These are phyloP conservation scores for Gloeopeniophorella convolvens DNA, from an alignment of 768 basidiomycete genomes.

Conservation along the genomic window DNA sequence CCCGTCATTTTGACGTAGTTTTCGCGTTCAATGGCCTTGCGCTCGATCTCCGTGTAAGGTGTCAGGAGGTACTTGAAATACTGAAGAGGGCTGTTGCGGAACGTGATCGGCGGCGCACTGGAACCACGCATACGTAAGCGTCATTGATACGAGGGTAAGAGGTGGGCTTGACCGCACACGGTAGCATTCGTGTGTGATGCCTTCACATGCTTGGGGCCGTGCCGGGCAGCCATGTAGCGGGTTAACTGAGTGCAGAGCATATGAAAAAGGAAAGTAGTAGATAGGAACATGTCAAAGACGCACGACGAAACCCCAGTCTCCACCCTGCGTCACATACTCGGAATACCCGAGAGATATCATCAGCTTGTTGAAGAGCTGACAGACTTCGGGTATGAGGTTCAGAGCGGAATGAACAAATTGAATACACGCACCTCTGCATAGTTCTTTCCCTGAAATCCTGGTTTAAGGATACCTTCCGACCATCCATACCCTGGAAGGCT, in stretches of 20 bases:
- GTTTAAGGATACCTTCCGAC: constrained; percentile 44
- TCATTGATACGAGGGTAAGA: neutral
- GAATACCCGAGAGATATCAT: constrained; percentile 25
- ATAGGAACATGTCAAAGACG: neutral
- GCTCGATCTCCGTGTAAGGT: too few species aligned
- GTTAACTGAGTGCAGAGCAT: constrained; percentile 24
- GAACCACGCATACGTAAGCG: too few species aligned
- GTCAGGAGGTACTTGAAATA: too few species aligned
- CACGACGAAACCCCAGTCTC: constrained; percentile 41
- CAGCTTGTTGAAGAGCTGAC: constrained; percentile 19
- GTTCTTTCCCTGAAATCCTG: constrained; percentile 42
- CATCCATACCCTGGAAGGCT: constrained; percentile 52
- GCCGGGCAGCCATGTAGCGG: constrained; percentile 19
- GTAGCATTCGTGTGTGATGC: constrained; percentile 32
- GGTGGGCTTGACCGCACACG: constrained; percentile 15
- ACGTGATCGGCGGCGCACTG: neutral
- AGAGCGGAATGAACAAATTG: neutral
- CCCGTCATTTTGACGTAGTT: too few species aligned
- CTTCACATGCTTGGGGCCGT: constrained; percentile 28
- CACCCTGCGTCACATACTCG: constrained; percentile 39
- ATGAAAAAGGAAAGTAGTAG: neutral
- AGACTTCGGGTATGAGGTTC: neutral
- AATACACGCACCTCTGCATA: constrained; percentile 49
- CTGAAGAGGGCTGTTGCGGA: too few species aligned
- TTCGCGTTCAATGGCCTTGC: too few species aligned